Conservation (phyloP, 352 stramenopile genomes). For the Phytophthora citricola region DNA sequence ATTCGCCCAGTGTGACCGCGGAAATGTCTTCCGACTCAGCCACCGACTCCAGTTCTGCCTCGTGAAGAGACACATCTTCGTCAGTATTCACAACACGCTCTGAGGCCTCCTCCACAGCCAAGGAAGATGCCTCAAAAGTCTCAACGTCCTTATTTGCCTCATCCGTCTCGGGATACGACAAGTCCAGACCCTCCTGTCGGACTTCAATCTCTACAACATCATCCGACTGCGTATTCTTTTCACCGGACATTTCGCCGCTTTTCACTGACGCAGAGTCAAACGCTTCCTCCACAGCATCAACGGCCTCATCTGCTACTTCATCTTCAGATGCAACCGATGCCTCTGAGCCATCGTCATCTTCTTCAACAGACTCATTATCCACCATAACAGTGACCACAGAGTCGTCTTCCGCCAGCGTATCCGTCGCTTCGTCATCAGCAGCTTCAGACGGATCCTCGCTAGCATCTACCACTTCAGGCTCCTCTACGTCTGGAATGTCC, state of each 20-base stretch:
- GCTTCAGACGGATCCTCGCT: constrained; percentile 3
- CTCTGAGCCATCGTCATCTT: constrained; percentile 4
- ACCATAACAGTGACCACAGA: not conserved
- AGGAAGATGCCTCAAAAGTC: not conserved
- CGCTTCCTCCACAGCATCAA: constrained; percentile 1
- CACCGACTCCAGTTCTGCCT: not conserved
- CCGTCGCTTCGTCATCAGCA: not conserved
- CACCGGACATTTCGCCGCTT: constrained; percentile 1
- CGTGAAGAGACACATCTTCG: not conserved
- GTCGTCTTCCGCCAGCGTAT: not conserved
- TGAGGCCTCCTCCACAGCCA: not conserved
- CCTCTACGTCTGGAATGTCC: not conserved
- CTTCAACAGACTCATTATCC: constrained; percentile 6
- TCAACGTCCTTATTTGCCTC: constrained; percentile 23
- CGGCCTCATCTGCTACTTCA: constrained; percentile 5
- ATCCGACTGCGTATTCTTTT: constrained; percentile 1
- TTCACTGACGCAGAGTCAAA: constrained; percentile 4
- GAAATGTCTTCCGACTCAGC: constrained; percentile 1
- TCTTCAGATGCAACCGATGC: not conserved
- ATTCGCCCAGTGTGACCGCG: not conserved
- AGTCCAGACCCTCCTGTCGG: constrained; percentile 23
- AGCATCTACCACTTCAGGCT: not conserved
- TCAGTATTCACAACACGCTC: not conserved
- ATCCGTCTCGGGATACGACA: constrained; percentile 19
- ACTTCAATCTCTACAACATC: constrained; percentile 33